Conservation (phyloP, 805 yeast genomes). For the Metschnikowia lunata region DNA sequence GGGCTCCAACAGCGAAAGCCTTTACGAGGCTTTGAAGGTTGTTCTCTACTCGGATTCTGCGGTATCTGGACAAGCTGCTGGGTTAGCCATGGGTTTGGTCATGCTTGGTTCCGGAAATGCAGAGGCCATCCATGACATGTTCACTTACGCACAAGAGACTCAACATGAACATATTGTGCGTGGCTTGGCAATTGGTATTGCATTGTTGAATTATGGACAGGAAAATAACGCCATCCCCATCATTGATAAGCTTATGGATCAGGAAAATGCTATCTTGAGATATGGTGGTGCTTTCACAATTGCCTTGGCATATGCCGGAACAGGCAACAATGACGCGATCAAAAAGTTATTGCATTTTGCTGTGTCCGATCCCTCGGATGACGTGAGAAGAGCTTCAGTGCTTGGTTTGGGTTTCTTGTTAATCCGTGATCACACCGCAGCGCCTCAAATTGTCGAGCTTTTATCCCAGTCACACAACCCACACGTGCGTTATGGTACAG, state of each 20-base stretch:
- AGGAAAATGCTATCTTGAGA: constrained; percentile 80
- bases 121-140: constrained; percentile 69
- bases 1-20: constrained; percentile 73
- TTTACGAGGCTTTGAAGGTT: constrained; percentile 78
- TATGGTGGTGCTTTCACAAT: constrained; percentile 95
- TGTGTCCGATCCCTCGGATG: constrained; percentile 94
- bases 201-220: constrained; percentile 78
- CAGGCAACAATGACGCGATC: constrained; percentile 86
- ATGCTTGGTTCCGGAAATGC: constrained; percentile 88
- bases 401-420: constrained; percentile 86
- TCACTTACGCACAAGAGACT: constrained; percentile 88
- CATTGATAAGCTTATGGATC: constrained; percentile 61
- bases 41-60: constrained; percentile 89
- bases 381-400: constrained; percentile 95
- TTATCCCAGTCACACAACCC: constrained; percentile 94
- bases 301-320: constrained; percentile 95
- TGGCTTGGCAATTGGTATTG: constrained; percentile 87
- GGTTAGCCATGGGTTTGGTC: constrained; percentile 90
- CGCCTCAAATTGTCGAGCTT: constrained; percentile 91
- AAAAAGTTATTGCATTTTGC: constrained; percentile 85
- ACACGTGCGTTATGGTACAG: constrained; percentile 97
- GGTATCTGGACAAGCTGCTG: constrained; percentile 93
- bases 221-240: constrained; percentile 73
- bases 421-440: constrained; percentile 85
- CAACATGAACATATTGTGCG: constrained; percentile 94